A percentile compares a stretch with the other conserved stretches of the same genome.
Evolutionary conservation across 768 basidiomycete genomes (phyloP).

Genomic region (Tricholoma furcatifolium): DNA sequence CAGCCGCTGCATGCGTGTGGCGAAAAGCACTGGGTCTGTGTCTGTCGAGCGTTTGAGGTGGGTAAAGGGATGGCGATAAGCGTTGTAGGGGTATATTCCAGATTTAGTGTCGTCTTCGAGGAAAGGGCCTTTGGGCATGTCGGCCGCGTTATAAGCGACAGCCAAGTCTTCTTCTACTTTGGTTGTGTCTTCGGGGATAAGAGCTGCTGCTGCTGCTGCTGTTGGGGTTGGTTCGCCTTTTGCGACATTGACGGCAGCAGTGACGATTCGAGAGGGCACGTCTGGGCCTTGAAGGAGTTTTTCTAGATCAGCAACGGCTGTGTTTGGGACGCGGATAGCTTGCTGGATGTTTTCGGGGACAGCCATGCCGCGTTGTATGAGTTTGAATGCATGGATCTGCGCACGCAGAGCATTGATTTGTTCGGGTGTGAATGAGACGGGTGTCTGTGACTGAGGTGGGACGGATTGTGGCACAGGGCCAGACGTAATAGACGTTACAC

Average conservation of each 20-base stretch:
- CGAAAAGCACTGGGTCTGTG: conserved; percentile 58
- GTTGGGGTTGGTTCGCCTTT: conserved; percentile 45
- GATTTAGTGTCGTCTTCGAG: conserved; percentile 80
- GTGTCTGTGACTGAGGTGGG: conserved; percentile 60
- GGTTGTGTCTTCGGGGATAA: conserved; percentile 37
- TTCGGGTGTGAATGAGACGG: conserved; percentile 75
- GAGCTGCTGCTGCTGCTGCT: conserved; percentile 20
- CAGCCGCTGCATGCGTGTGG: conserved; percentile 74
- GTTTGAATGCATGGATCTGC: conserved; percentile 82
- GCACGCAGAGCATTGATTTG: conserved; percentile 77
- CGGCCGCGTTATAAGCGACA: conserved; percentile 47
- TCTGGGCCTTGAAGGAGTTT: conserved; percentile 63
- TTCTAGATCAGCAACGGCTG: conserved; percentile 60
- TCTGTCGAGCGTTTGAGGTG: conserved; percentile 69
- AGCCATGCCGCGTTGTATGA: conserved; percentile 61
- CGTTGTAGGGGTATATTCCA: conserved; percentile 89
- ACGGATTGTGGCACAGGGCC: conserved; percentile 51
- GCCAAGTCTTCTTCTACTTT: conserved; percentile 57
- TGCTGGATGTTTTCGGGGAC: conserved; percentile 71
- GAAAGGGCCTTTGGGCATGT: conserved; percentile 71
- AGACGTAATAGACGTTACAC: conserved; percentile 41
- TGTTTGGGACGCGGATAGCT: conserved; percentile 64
- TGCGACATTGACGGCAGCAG: conserved; percentile 72
- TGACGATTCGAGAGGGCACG: conserved; percentile 60
- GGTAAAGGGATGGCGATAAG: conserved; percentile 80